phyloP scores from a whole-genome alignment of 805 yeast genomes.

The Monosporozyma yasuniensis region DNA sequence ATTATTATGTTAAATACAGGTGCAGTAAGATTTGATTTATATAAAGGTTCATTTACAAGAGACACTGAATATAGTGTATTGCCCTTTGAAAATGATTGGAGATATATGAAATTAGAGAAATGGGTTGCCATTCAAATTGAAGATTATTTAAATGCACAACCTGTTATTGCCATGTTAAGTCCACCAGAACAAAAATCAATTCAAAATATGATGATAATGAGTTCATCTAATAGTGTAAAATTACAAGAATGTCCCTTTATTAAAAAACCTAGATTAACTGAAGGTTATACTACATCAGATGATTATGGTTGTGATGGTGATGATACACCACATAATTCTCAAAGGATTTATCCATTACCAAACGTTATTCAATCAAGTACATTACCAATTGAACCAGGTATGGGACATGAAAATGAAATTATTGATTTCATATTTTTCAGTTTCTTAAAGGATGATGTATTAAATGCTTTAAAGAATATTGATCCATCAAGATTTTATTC shows the following conservation, averaged over 20 bases:
- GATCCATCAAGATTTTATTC: slow-evolving; percentile 21
- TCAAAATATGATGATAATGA: not conserved
- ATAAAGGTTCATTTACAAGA: slow-evolving; percentile 71
- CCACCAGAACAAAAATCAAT: slow-evolving; percentile 10
- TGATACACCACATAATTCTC: slow-evolving; percentile 60
- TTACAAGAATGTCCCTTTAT: slow-evolving; percentile 19
- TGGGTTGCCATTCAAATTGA: slow-evolving; percentile 47
- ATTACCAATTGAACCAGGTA: slow-evolving; percentile 11
- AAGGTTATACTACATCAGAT: slow-evolving; percentile 77
- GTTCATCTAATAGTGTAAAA: not conserved
- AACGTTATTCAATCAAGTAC: slow-evolving; percentile 56
- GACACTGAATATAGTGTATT: slow-evolving; percentile 77
- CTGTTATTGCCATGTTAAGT: slow-evolving; percentile 11
- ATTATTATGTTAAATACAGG: slow-evolving; percentile 76
- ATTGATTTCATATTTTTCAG: slow-evolving; percentile 75
- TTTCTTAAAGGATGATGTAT: slow-evolving; percentile 40
- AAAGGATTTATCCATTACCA: slow-evolving; percentile 55
- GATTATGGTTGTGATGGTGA: slow-evolving; percentile 85
- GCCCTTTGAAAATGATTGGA: slow-evolving; percentile 81
- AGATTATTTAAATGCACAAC: slow-evolving; percentile 46
- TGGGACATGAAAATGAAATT: slow-evolving; percentile 6
- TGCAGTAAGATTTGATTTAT: slow-evolving; percentile 76
- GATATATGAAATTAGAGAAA: slow-evolving; percentile 50
- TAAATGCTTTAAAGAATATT: slow-evolving; percentile 34
- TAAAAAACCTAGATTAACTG: slow-evolving; percentile 29